These are phyloP conservation scores for Pseudogymnoascus sp. DNA, from an alignment of 2,329 filamentous ascomycete genomes.

Conservation along the genomic window DNA sequence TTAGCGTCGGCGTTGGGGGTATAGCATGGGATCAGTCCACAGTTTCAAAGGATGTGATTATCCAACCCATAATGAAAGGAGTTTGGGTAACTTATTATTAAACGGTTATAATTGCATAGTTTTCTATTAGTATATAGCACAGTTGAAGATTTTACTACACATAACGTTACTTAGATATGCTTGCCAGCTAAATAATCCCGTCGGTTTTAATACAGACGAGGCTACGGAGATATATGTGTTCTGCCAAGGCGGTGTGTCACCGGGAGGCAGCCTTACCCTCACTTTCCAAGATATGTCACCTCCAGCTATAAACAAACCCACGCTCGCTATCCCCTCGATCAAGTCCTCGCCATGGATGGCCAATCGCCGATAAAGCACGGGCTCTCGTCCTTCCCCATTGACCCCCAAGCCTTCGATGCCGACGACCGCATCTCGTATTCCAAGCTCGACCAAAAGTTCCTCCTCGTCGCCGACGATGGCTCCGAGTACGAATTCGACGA, in stretches of 20 bases:
- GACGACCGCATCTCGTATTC: slow-evolving; percentile 84
- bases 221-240: not conserved
- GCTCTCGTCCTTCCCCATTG: slow-evolving; percentile 22
- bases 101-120: not conserved
- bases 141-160: not conserved
- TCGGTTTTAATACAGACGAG: not conserved
- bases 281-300: not conserved
- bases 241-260: slow-evolving; percentile 7
- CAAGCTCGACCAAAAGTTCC: slow-evolving; percentile 72
- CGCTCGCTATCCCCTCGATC: not conserved
- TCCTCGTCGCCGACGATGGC: slow-evolving; percentile 78
- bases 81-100: slow-evolving; percentile 1
- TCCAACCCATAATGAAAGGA: not conserved
- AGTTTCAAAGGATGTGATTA: not conserved
- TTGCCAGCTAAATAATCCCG: not conserved
- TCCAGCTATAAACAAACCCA: not conserved
- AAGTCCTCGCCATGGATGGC: not conserved
- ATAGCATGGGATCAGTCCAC: not conserved
- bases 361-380: not conserved
- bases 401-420: slow-evolving; percentile 49
- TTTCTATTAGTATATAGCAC: not conserved
- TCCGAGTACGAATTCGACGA: slow-evolving; percentile 78
- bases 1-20: slow-evolving; percentile 25
- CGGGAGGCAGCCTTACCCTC: slow-evolving; percentile 4
- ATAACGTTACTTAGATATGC: not conserved